phyloP scores from a whole-genome alignment of 2,329 filamentous ascomycete species.

The Amauroascus verrucosus region DNA sequence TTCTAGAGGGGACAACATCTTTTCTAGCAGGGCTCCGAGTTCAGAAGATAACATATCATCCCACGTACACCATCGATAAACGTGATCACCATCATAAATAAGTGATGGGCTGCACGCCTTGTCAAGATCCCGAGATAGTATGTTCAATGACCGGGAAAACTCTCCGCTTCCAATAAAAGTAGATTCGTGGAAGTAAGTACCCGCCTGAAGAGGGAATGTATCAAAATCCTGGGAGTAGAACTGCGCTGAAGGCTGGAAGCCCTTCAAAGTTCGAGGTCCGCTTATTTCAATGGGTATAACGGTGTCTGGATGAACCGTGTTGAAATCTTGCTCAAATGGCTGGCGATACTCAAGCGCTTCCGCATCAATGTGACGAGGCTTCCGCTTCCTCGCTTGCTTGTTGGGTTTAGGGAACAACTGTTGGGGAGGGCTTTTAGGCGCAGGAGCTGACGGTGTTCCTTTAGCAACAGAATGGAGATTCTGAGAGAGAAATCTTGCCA shows the following conservation, averaged over 20 bases:
- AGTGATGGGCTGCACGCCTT: conserved; percentile 29
- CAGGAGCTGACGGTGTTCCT: neutral
- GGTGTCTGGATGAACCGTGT: conserved; percentile 5
- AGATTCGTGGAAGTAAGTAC: conserved; percentile 46
- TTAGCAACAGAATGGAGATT: conserved; percentile 8
- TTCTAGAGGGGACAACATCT: conserved; percentile 12
- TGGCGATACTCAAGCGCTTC: conserved; percentile 39
- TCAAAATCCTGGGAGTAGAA: conserved; percentile 47
- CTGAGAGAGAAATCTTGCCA: conserved; percentile 30
- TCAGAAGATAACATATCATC: conserved; percentile 45
- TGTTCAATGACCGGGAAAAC: conserved; percentile 38
- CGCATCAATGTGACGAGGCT: conserved; percentile 39
- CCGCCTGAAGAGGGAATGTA: conserved; percentile 39
- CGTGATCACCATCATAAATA: conserved; percentile 29
- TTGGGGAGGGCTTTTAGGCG: neutral
- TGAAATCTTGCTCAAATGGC: conserved; percentile 23
- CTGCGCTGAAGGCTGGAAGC: conserved; percentile 41
- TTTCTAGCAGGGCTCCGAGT: conserved; percentile 28
- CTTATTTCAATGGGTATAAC: conserved; percentile 3
- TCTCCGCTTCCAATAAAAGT: conserved; percentile 51
- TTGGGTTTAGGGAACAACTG: conserved; percentile 12
- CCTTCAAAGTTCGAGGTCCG: conserved; percentile 21
- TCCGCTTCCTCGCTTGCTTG: conserved; percentile 26
- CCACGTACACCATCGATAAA: conserved; percentile 45
- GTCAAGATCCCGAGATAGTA: conserved; percentile 37